Base-by-base conservation (phyloP, 306 rosid species). In the Cajanus cajan region DNA sequence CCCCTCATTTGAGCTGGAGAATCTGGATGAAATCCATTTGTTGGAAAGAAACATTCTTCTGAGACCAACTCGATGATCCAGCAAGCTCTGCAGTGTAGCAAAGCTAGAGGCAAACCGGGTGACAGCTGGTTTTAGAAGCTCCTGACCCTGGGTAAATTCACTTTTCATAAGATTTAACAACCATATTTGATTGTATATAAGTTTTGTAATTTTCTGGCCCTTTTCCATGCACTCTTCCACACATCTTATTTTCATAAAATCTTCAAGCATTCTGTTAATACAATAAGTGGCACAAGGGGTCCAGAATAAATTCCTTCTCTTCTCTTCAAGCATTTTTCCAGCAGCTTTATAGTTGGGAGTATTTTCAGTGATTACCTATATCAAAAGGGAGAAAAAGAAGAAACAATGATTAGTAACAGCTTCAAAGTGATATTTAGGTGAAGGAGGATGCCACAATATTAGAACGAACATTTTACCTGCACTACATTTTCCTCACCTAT, bases 271-370 rank as follows among this genome's bases (percentile, higher is more conserved):
- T 73, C 71, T 88, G 82, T 92, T 92, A 44, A 95, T 85, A 87
- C 94, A 90, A 73, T 81, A 83, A 37, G 86, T 88, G 73, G 94
- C 97, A 84, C 98, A 95, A 39, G 97, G 98, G 11, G 97, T 88
- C 98, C 98, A 95, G 79, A 95, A 95, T 52, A 92, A 81, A 70
- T 85, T 86, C 79, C 93, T 87, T 80, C 98, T 91, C 86, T 88
- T 94, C 86, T 90, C 97, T 69, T 91, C 98, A 40, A 95, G 95
- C 96, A 92, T 88, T 85, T 91, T 91, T 51, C 98, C 99, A 43
- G 98, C 95, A 79, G 87, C 86, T 86, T 85, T 90, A 75, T 85
- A 93, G 84, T 65, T 80, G 74, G 90, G 91, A 83, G 96, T 90
- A 86, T 86, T 89, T 82, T 88, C 96, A 55, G 98, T 95, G 68